Conservation (phyloP, 2,329 filamentous ascomycete species). For the Trichoderma breve region DNA sequence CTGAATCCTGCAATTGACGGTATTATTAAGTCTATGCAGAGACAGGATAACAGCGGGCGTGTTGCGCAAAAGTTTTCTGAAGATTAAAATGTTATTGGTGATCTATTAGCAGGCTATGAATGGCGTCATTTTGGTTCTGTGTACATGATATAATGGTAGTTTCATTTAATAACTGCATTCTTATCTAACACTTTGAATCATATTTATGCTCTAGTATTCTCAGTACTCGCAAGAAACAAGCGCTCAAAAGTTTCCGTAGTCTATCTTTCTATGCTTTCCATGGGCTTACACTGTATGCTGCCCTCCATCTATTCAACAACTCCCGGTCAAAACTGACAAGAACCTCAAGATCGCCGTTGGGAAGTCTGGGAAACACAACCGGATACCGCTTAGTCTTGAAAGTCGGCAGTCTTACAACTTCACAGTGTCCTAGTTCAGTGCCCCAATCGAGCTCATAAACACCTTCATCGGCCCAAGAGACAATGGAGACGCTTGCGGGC, state of each 20-base stretch:
- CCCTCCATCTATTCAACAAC: background rate
- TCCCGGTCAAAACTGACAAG: background rate
- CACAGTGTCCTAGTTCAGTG: background rate
- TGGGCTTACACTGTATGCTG: background rate
- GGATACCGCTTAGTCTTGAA: slow-evolving; percentile 10
- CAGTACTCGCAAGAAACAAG: background rate
- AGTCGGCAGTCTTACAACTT: background rate
- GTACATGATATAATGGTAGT: background rate
- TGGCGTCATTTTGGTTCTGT: background rate
- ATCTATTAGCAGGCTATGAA: background rate
- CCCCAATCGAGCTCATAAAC: slow-evolving; percentile 14
- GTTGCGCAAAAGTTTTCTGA: background rate
- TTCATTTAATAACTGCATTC: background rate
- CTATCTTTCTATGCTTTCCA: background rate
- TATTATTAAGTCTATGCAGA: slow-evolving; percentile 1
- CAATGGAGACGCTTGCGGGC: background rate
- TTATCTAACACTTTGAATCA: background rate
- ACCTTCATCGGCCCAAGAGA: slow-evolving; percentile 13
- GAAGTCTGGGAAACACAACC: slow-evolving; percentile 6
- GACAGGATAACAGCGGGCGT: background rate
- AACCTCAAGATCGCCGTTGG: slow-evolving; percentile 11
- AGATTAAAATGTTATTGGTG: background rate
- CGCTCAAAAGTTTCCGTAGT: background rate
- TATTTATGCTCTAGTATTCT: background rate
- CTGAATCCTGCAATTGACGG: slow-evolving; percentile 4